These are phyloP conservation scores for Monosporascus sp. DNA, from an alignment of 2,329 filamentous ascomycete species.

Conservation along the genomic window DNA sequence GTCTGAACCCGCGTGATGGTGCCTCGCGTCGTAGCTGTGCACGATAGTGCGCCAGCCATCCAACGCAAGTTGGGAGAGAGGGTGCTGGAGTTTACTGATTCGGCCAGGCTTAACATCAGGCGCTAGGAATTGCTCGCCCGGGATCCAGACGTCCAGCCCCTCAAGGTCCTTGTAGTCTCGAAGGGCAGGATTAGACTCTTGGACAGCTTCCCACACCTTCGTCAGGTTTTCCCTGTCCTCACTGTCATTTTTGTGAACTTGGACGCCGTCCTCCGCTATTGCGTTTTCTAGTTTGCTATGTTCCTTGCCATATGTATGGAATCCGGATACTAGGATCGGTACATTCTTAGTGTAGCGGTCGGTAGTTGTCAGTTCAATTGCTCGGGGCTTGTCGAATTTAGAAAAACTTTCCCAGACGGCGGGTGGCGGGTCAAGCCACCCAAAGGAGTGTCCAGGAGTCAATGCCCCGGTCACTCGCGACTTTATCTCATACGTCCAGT, in stretches of 20 bases:
- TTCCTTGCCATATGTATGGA: background rate
- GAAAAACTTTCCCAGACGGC: constrained; percentile 4
- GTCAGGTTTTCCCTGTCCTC: constrained; percentile 1
- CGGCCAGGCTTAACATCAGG: background rate
- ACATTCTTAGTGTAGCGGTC: background rate
- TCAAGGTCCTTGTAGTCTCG: background rate
- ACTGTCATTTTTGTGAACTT: background rate
- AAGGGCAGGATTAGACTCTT: background rate
- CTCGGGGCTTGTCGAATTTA: background rate
- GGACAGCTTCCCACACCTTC: constrained; percentile 1
- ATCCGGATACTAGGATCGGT: constrained; percentile 9
- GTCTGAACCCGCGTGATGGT: background rate
- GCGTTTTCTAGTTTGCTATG: background rate
- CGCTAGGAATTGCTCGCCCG: constrained; percentile 10
- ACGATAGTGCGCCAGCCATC: constrained; percentile 7
- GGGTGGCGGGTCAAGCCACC: constrained; percentile 9
- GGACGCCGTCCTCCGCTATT: background rate
- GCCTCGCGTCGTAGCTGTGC: background rate
- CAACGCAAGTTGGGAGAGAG: background rate
- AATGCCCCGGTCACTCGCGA: background rate
- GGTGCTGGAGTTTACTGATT: background rate
- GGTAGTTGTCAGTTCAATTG: background rate
- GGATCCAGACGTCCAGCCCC: constrained; percentile 17
- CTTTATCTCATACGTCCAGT: constrained; percentile 1
- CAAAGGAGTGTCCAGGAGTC: constrained; percentile 3